Percentiles rank a stretch among this genome's conserved stretches.
phyloP scores from a whole-genome alignment of 306 rosid genomes.

The Myrica gale region DNA sequence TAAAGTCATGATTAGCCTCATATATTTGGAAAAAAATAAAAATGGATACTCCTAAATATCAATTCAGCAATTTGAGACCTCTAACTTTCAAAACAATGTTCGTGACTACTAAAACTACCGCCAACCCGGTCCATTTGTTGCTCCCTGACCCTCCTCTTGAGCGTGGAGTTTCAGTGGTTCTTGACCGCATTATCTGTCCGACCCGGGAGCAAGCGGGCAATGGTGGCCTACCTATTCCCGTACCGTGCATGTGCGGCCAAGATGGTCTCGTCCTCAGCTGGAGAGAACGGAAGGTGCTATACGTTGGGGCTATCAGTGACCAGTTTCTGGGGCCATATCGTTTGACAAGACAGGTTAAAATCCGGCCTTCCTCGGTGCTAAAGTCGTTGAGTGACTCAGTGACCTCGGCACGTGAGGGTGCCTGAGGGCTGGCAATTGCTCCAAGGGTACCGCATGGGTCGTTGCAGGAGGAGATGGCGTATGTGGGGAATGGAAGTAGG shows the following conservation, averaged over 20 bases:
- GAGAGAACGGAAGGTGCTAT: conserved; percentile 77
- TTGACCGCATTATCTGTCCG: conserved; percentile 93
- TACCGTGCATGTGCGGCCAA: conserved; percentile 67
- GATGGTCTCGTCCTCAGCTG: conserved; percentile 69
- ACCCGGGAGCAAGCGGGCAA: conserved; percentile 84
- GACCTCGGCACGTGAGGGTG: too few relatives aligned
- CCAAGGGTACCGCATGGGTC: too few relatives aligned
- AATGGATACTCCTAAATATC: too few relatives aligned
- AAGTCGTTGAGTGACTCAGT: too few relatives aligned
- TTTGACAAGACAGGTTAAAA: conserved; percentile 73
- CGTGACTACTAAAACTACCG: not conserved
- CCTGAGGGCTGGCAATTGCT: too few relatives aligned
- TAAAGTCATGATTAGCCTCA: too few relatives aligned
- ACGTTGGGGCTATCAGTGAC: conserved; percentile 90
- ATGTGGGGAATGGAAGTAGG: too few relatives aligned
- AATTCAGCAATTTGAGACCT: too few relatives aligned
- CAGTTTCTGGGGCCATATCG: conserved; percentile 80
- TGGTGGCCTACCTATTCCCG: conserved; percentile 97
- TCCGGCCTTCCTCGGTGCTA: conserved; percentile 87
- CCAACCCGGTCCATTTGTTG: not conserved
- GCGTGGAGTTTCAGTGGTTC: conserved; percentile 97
- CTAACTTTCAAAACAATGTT: too few relatives aligned
- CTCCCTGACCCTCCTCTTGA: conserved; percentile 59
- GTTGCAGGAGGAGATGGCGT: too few relatives aligned
- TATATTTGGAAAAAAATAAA: too few relatives aligned